phyloP scores from a whole-genome alignment of 495 filamentous ascomycete species.

The Elasticomyces elasticus region DNA sequence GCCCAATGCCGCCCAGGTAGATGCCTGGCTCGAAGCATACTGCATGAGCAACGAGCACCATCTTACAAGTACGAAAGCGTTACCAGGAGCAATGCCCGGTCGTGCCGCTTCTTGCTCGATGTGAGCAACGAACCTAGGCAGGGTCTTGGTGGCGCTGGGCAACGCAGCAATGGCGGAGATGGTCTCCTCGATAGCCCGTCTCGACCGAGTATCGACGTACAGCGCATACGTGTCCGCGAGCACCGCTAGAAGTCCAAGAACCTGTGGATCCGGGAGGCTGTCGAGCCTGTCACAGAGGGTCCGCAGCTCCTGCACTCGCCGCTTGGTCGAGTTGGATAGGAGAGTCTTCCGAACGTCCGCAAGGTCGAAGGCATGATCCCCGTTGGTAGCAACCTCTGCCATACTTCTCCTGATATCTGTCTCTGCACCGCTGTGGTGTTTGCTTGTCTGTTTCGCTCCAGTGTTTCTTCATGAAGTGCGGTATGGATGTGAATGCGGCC shows the following conservation, averaged over 20 bases:
- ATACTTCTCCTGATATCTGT: conserved; percentile 10
- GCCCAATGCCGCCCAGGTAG: conserved; percentile 55
- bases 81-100: conserved; percentile 59
- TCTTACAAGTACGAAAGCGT: conserved; percentile 79
- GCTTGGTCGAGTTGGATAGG: conserved; percentile 41
- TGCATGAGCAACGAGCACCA: conserved; percentile 75
- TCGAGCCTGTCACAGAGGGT: conserved; percentile 37
- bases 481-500: neutral
- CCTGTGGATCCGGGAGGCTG: conserved; percentile 12
- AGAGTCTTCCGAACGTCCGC: conserved; percentile 21
- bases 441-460: neutral
- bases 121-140: conserved; percentile 51
- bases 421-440: neutral
- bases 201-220: conserved; percentile 76
- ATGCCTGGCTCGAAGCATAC: conserved; percentile 40
- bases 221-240: conserved; percentile 78
- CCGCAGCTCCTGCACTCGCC: conserved; percentile 37
- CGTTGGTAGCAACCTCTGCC: conserved; percentile 22
- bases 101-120: conserved; percentile 59
- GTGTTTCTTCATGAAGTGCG: neutral
- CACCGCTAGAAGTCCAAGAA: conserved; percentile 46
- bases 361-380: conserved; percentile 21
- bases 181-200: conserved; percentile 68
- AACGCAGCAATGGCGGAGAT: conserved; percentile 52
- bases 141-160: conserved; percentile 40